A percentile compares a stretch with the other conserved stretches of the same genome.
phyloP scores from a whole-genome alignment of 2,329 filamentous ascomycete genomes.

The Pyrenochaeta sp. region DNA sequence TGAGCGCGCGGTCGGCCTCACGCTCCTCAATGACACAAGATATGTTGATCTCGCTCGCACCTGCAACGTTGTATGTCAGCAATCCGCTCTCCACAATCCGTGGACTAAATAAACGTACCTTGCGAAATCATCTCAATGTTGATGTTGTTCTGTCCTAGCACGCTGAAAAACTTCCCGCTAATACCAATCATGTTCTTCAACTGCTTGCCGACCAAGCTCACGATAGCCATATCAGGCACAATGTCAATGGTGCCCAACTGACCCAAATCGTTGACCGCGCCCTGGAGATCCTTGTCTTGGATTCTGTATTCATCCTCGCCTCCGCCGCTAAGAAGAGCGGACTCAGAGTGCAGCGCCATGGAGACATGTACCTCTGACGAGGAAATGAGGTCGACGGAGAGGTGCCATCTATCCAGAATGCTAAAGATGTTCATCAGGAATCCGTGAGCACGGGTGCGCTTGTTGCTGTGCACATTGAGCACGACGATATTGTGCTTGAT shows the following conservation, averaged over 20 bases:
- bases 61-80: constrained; percentile 55
- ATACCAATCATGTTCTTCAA: constrained; percentile 98
- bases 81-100: not conserved
- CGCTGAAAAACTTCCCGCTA: constrained; percentile 92
- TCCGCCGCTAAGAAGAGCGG: constrained; percentile 60
- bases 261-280: constrained; percentile 72
- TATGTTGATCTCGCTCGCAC: constrained; percentile 98
- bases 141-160: constrained; percentile 88
- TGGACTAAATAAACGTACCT: constrained; percentile 63
- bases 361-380: constrained; percentile 97
- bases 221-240: constrained; percentile 90
- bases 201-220: constrained; percentile 92
- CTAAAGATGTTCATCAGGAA: constrained; percentile 95
- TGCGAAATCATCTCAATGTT: constrained; percentile 99
- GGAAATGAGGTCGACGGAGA: constrained; percentile 96
- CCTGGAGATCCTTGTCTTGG: constrained; percentile 57
- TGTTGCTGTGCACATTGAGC: constrained; percentile 98
- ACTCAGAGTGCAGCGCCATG: constrained; percentile 89
- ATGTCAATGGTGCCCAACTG: constrained; percentile 91
- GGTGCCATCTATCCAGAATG: constrained; percentile 83
- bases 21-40: constrained; percentile 94
- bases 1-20: constrained; percentile 92
- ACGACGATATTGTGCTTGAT: constrained; percentile 98
- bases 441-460: constrained; percentile 92
- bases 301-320: constrained; percentile 59